phyloP scores from a whole-genome alignment of 495 filamentous ascomycete species.

The Beverwykella pulmonaria region DNA sequence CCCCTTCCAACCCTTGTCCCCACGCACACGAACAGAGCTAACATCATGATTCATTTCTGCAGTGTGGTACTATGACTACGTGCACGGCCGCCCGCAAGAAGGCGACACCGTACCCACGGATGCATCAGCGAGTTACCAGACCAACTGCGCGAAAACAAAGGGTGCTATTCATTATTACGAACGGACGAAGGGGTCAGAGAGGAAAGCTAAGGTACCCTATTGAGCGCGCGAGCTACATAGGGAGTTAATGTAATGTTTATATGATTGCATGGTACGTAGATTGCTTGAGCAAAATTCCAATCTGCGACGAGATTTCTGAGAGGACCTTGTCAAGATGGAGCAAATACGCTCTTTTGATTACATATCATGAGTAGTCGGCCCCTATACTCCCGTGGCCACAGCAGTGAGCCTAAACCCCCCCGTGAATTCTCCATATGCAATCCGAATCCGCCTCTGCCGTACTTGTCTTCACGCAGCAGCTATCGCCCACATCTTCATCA shows the following conservation, averaged over 20 bases:
- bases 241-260: background rate
- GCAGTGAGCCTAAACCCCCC: slow-evolving; percentile 24
- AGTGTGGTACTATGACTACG: slow-evolving; percentile 26
- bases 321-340: no score
- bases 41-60: no score
- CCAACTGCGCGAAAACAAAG: slow-evolving; percentile 49
- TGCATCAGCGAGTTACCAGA: slow-evolving; percentile 43
- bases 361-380: background rate
- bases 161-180: slow-evolving; percentile 51
- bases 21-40: no score
- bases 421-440: slow-evolving; percentile 28
- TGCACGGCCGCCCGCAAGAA: slow-evolving; percentile 51
- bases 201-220: slow-evolving; percentile 22
- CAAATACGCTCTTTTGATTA: no score
- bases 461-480: slow-evolving; percentile 21
- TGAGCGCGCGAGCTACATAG: background rate
- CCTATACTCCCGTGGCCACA: no score
- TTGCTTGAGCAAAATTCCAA: no score
- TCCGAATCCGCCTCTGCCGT: slow-evolving; percentile 13
- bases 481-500: slow-evolving; percentile 25
- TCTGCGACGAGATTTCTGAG: no score
- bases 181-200: slow-evolving; percentile 41
- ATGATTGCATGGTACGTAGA: no score
- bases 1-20: no score
- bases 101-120: slow-evolving; percentile 47